Evolutionary conservation across 2,329 filamentous ascomycete genomes (phyloP).

Genomic region (Beauveria medogensis): DNA sequence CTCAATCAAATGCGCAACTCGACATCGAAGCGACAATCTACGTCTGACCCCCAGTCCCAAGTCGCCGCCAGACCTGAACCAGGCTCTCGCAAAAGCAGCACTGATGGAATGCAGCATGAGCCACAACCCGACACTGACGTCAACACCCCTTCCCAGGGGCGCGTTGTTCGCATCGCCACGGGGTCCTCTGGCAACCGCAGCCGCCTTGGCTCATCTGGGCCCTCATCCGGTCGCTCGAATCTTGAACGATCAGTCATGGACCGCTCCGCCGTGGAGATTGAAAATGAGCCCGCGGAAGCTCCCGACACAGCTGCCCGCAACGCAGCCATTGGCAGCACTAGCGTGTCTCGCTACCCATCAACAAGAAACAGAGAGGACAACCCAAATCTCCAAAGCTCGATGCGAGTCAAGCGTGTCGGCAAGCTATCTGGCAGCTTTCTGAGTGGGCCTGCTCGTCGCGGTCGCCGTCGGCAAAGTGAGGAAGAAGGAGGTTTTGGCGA

Average conservation of each 20-base stretch:
- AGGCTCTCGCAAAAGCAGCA: slow-evolving; percentile 31
- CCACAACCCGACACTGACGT: slow-evolving; percentile 31
- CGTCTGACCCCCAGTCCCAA: slow-evolving; percentile 13
- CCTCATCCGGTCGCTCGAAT: slow-evolving; percentile 28
- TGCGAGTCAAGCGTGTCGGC: slow-evolving; percentile 69
- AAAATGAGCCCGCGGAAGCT: slow-evolving; percentile 39
- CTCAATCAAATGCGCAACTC: slow-evolving; percentile 30
- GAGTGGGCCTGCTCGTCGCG: slow-evolving; percentile 70
- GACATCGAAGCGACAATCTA: slow-evolving; percentile 42
- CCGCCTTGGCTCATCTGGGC: slow-evolving; percentile 27
- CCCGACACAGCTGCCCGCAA: slow-evolving; percentile 42
- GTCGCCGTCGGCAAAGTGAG: slow-evolving; percentile 59
- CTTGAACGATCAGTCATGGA: slow-evolving; percentile 26
- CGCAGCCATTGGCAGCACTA: slow-evolving; percentile 40
- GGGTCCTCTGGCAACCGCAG: slow-evolving; percentile 41
- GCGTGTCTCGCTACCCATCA: slow-evolving; percentile 44
- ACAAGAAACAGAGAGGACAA: slow-evolving; percentile 53
- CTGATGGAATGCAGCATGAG: slow-evolving; percentile 34
- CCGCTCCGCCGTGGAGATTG: slow-evolving; percentile 30
- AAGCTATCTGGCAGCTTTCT: slow-evolving; percentile 70
- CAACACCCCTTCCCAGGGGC: slow-evolving; percentile 46
- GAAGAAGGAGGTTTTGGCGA: slow-evolving; percentile 40
- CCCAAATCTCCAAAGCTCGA: slow-evolving; percentile 58
- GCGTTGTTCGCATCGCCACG: slow-evolving; percentile 47
- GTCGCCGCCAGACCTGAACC: slow-evolving; percentile 20